These are phyloP conservation scores for Geosiphon pyriformis DNA, from an alignment of 192 early-diverging fungal species.

Conservation along the genomic window DNA sequence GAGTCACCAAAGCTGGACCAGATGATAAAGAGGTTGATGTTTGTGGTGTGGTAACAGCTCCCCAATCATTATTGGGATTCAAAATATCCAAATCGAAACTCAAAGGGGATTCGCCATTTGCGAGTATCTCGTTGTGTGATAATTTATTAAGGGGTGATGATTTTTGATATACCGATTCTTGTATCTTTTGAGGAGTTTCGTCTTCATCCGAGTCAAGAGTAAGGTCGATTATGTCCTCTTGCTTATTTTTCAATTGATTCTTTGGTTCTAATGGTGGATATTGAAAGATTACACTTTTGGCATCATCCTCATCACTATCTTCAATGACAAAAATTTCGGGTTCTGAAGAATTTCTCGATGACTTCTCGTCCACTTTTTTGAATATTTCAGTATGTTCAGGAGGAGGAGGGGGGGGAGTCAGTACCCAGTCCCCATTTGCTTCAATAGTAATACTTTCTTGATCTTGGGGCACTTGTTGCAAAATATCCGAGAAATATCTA, in stretches of 20 bases:
- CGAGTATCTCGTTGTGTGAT: neutral
- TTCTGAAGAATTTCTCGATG: neutral
- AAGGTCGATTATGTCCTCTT: conserved; percentile 7
- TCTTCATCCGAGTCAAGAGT: conserved; percentile 14
- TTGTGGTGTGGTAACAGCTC: neutral
- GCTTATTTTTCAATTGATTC: neutral
- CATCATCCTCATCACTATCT: conserved; percentile 28
- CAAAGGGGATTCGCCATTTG: neutral
- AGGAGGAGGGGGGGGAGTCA: conserved; percentile 22
- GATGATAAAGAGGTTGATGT: neutral
- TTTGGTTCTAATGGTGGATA: neutral
- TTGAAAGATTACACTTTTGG: neutral
- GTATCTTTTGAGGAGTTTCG: neutral
- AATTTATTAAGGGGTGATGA: neutral
- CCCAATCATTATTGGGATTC: neutral
- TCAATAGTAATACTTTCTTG: conserved; percentile 42
- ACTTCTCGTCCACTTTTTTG: conserved; percentile 15
- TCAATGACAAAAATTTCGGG: conserved; percentile 30
- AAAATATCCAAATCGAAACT: neutral
- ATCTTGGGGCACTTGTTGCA: conserved; percentile 29
- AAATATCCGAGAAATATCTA: conserved; percentile 41
- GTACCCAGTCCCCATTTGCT: conserved; percentile 38
- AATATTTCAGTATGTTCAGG: conserved; percentile 15
- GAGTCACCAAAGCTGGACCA: neutral
- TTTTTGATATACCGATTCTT: neutral